phyloP scores from a whole-genome alignment of 495 filamentous ascomycete genomes.

The Lasiosphaeria miniovina region DNA sequence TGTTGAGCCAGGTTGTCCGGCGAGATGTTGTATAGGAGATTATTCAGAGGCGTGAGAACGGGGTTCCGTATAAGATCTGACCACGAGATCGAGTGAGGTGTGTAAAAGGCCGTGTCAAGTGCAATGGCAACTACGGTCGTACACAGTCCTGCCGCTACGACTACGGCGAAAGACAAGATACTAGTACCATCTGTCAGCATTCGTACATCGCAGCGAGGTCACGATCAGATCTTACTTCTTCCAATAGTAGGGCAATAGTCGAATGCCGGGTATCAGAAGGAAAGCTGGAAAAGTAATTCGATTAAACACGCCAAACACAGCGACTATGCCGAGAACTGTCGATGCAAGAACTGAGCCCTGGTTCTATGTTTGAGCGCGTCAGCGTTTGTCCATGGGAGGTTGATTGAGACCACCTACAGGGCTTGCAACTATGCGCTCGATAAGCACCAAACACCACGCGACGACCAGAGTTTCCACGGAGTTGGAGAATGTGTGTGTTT shows the following conservation, averaged over 20 bases:
- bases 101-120: constrained; percentile 82
- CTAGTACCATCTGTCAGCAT: constrained; percentile 43
- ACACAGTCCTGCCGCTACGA: constrained; percentile 55
- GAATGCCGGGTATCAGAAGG: constrained; percentile 72
- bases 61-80: constrained; percentile 55
- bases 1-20: constrained; percentile 79
- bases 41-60: constrained; percentile 86
- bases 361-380: constrained; percentile 46
- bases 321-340: constrained; percentile 70
- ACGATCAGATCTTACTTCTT: constrained; percentile 59
- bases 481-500: constrained; percentile 98
- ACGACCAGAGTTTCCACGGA: constrained; percentile 91
- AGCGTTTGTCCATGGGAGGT: constrained; percentile 3
- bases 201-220: not conserved
- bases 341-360: constrained; percentile 71
- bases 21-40: constrained; percentile 79
- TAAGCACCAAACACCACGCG: constrained; percentile 84
- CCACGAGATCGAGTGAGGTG: constrained; percentile 52
- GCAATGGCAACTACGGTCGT: constrained; percentile 71
- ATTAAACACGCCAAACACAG: constrained; percentile 87
- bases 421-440: constrained; percentile 74
- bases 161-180: constrained; percentile 62
- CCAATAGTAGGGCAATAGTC: constrained; percentile 78
- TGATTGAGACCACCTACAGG: constrained; percentile 52
- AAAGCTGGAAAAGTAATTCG: constrained; percentile 96